phyloP scores from a whole-genome alignment of 139 green algal genomes.

The Limnomonas spitsbergensis region DNA sequence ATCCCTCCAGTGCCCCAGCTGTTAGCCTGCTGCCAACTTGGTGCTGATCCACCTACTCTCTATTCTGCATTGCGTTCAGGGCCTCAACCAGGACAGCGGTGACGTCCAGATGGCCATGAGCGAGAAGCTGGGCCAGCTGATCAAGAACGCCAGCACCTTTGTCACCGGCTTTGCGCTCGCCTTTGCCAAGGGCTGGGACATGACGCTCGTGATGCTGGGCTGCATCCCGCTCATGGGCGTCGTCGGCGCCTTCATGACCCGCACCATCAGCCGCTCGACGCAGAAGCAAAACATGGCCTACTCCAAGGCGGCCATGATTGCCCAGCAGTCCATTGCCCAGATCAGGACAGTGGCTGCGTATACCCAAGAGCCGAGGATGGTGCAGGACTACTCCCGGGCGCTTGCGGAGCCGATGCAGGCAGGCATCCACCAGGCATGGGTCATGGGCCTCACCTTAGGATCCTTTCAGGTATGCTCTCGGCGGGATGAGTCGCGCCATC shows the following conservation, averaged over 20 bases:
- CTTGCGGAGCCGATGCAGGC: constrained; percentile 49
- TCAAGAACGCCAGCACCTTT: constrained; percentile 60
- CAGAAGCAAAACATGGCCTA: neutral
- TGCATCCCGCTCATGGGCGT: constrained; percentile 58
- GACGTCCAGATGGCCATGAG: constrained; percentile 13
- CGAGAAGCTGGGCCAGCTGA: constrained; percentile 31
- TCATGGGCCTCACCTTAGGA: neutral
- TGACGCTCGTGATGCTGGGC: constrained; percentile 81
- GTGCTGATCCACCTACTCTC: neutral
- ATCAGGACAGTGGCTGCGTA: constrained; percentile 18
- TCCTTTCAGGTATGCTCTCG: constrained; percentile 20
- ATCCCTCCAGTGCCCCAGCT: too few relatives aligned
- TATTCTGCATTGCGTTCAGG: constrained; percentile 8
- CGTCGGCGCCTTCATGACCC: constrained; percentile 47
- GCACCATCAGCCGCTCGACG: neutral
- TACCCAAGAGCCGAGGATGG: constrained; percentile 41
- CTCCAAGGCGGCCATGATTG: constrained; percentile 51
- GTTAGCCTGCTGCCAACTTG: too few relatives aligned
- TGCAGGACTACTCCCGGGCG: constrained; percentile 45
- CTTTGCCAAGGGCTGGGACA: constrained; percentile 35
- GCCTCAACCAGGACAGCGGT: constrained; percentile 9
- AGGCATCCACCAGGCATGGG: neutral
- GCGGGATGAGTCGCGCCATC: constrained; percentile 21
- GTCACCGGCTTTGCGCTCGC: constrained; percentile 8
- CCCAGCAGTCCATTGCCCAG: constrained; percentile 57